These are phyloP conservation scores for Scutellaria minor DNA, from an alignment of 257 asterid species.

Conservation along the genomic window DNA sequence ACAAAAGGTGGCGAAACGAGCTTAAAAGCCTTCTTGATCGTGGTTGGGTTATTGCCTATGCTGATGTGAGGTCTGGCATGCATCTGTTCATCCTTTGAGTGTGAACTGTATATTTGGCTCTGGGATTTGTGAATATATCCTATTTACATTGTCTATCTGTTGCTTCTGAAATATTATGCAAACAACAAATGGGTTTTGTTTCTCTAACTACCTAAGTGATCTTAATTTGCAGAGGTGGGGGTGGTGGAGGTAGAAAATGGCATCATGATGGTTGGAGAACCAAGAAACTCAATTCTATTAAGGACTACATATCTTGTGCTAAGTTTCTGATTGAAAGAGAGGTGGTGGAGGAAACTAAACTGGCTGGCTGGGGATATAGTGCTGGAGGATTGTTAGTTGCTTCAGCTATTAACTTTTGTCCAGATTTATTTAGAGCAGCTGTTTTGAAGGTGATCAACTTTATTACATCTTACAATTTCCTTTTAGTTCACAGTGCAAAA, in stretches of 20 bases:
- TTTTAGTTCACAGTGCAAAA: not conserved
- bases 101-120: slow-evolving; percentile 9
- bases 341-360: slow-evolving; percentile 74
- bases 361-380: slow-evolving; percentile 98
- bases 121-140: slow-evolving; percentile 18
- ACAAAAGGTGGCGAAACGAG: slow-evolving; percentile 86
- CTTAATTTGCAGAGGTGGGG: slow-evolving; percentile 84
- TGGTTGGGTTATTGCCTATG: slow-evolving; percentile 96
- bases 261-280: slow-evolving; percentile 74
- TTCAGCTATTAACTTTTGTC: slow-evolving; percentile 79
- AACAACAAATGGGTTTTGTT: slow-evolving; percentile 9
- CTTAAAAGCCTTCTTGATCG: slow-evolving; percentile 94
- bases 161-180: not conserved
- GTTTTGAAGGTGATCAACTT: slow-evolving; percentile 69
- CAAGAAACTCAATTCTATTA: slow-evolving; percentile 70
- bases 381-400: slow-evolving; percentile 97
- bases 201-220: slow-evolving; percentile 33
- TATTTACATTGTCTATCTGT: not conserved
- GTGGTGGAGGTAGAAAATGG: slow-evolving; percentile 86
- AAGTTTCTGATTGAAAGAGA: slow-evolving; percentile 71
- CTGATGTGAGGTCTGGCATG: slow-evolving; percentile 85
- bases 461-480: not conserved
- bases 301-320: slow-evolving; percentile 83
- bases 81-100: not conserved
- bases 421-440: slow-evolving; percentile 86